These are phyloP conservation scores for Aspergillus ruber DNA, from an alignment of 2,329 filamentous ascomycete species.

Conservation along the genomic window DNA sequence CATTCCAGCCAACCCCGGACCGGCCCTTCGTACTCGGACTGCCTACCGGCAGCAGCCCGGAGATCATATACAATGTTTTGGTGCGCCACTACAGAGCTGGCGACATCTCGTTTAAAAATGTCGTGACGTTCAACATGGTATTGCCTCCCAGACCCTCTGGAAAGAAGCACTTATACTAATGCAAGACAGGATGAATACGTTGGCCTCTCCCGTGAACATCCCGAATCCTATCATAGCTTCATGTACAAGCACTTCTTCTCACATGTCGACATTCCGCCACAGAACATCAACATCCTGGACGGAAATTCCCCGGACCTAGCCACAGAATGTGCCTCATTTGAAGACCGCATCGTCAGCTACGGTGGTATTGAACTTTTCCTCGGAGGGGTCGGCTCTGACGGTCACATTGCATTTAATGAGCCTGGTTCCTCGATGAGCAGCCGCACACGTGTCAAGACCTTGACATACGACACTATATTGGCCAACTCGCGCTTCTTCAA, in stretches of 20 bases:
- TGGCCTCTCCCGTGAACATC: constrained; percentile 72
- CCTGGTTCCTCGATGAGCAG: constrained; percentile 72
- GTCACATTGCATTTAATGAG: constrained; percentile 88
- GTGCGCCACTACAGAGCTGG: constrained; percentile 46
- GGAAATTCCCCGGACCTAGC: constrained; percentile 71
- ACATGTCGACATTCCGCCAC: constrained; percentile 71
- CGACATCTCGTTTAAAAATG: constrained; percentile 76
- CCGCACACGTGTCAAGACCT: constrained; percentile 75
- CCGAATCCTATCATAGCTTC: constrained; percentile 82
- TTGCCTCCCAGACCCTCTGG: neutral
- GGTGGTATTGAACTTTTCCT: constrained; percentile 83
- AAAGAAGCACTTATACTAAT: neutral
- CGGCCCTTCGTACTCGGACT: constrained; percentile 77
- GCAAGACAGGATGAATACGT: constrained; percentile 70
- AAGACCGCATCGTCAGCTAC: constrained; percentile 64
- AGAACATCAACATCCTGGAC: constrained; percentile 78
- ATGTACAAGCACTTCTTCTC: constrained; percentile 94
- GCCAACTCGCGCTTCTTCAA: constrained; percentile 81
- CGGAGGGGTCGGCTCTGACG: constrained; percentile 77
- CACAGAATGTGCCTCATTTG: constrained; percentile 71
- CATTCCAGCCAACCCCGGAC: constrained; percentile 64
- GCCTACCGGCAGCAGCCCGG: constrained; percentile 75
- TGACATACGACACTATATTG: constrained; percentile 79
- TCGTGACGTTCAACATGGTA: constrained; percentile 90
- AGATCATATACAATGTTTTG: constrained; percentile 69